These are phyloP conservation scores for Lachnellula cervina DNA, from an alignment of 2,329 filamentous ascomycete species.

Conservation along the genomic window DNA sequence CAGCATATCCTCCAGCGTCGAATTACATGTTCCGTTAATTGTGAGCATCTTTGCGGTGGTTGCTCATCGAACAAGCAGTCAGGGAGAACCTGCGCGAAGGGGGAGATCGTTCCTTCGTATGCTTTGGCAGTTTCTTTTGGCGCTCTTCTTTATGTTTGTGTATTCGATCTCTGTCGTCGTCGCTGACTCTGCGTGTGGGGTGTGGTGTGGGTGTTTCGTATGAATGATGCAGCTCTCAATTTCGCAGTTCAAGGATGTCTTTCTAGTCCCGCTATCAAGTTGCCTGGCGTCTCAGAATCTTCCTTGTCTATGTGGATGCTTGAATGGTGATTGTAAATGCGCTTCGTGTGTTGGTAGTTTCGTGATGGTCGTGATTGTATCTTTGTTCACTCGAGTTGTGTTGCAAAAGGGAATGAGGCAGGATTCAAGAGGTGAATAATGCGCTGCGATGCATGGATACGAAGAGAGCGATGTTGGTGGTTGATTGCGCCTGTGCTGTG, in stretches of 20 bases:
- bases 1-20: slow-evolving; percentile 34
- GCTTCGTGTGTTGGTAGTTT: neutral
- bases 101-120: neutral
- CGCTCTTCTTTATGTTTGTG: neutral
- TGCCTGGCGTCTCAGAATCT: neutral
- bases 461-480: too few species aligned
- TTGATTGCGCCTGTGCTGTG: too few species aligned
- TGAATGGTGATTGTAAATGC: neutral
- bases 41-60: slow-evolving; percentile 20
- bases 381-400: neutral
- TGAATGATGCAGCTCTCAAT: neutral
- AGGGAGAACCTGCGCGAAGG: neutral
- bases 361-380: neutral
- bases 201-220: neutral
- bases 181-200: neutral
- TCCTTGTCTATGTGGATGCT: neutral
- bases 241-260: neutral
- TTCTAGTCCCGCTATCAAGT: neutral
- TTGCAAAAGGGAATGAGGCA: too few species aligned
- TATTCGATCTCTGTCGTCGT: neutral
- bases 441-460: too few species aligned
- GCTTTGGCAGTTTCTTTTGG: neutral
- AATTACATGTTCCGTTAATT: slow-evolving; percentile 30
- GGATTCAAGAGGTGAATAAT: neutral
- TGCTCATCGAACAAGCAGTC: slow-evolving; percentile 14